Percentiles rank a stretch among this genome's conserved stretches.
Conservation (phyloP, 2,329 filamentous ascomycete genomes). For the Huntiella moniliformis region DNA sequence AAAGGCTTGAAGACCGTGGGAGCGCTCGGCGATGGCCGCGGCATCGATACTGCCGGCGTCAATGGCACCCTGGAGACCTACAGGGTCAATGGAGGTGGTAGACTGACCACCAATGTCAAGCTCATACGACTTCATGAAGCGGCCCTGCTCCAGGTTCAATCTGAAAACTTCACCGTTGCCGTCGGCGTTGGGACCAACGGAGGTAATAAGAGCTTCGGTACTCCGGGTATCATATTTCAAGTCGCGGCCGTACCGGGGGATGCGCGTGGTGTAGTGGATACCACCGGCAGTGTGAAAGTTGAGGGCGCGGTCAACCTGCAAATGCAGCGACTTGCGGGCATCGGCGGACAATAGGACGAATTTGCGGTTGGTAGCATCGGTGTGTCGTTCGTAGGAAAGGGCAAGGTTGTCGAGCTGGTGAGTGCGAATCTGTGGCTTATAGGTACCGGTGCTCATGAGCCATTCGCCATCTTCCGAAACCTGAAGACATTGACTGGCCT, state of each 20-base stretch:
- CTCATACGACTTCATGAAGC: constrained; percentile 89
- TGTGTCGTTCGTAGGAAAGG: constrained; percentile 85
- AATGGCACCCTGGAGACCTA: constrained; percentile 68
- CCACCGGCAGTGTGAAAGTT: constrained; percentile 86
- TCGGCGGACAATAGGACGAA: constrained; percentile 78
- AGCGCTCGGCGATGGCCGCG: constrained; percentile 68
- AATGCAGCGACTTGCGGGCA: constrained; percentile 83
- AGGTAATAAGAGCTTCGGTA: constrained; percentile 69
- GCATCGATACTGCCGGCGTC: constrained; percentile 73
- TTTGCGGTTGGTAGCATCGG: constrained; percentile 74
- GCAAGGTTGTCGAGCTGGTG: constrained; percentile 87
- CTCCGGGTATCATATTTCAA: constrained; percentile 65
- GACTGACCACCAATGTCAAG: constrained; percentile 67
- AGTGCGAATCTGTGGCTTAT: constrained; percentile 68
- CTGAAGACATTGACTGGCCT: constrained; percentile 76
- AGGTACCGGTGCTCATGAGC: constrained; percentile 82
- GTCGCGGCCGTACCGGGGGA: constrained; percentile 84
- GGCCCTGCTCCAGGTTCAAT: constrained; percentile 74
- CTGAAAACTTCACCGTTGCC: constrained; percentile 84
- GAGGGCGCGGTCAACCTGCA: constrained; percentile 77
- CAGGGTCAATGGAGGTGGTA: constrained; percentile 30
- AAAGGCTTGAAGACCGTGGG: constrained; percentile 80
- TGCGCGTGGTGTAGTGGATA: constrained; percentile 71
- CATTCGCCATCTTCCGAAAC: constrained; percentile 92
- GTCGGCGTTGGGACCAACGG: constrained; percentile 71